Base-by-base conservation (phyloP, 371 early-diverging fungal species). In the Mortierella sp. region DNA sequence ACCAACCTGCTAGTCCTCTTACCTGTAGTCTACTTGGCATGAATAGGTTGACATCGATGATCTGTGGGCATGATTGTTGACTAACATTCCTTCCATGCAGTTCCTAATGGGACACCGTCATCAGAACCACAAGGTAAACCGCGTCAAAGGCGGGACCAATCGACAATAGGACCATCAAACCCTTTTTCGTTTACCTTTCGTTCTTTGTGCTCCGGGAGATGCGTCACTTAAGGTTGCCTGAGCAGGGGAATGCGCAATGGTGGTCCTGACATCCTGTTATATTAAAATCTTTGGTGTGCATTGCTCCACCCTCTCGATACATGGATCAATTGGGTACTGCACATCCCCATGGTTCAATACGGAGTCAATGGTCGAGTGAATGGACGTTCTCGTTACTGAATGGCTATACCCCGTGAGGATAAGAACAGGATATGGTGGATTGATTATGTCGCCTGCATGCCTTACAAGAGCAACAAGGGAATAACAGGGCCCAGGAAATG, bases 41-140 rank as follows among this genome's bases (percentile, higher is more conserved):
- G 29, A 49, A 27, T 27, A 9, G 4, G 17, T 25, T 16, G n/a
- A 34, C 29, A 4, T 27, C 14, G 28, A 12, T 16, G 21, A 25
- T 24, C 25, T 39, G 37, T 39, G 5, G 40, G 48, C 49, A 57
- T 31, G 25, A 24, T 37, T 37, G 39, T 24, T 24, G 27, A 24
- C 49, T 24, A n/a, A 57, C 49, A 57, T 57, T 57, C 58, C 40
- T 57, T 57, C 58, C 40, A 48, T 57, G 58, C 58, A 57, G 58
- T 34, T n/a, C 39, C 29, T 57, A 47, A 47, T 48, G 39, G 49
- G 40, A 48, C 37, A 57, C 17, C 27, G n/a, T 34, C n/a, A 0
- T 1, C 25, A 6, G 48, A 57, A 57, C 58, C 48, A 52, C 39
- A 52, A 22, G 39, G 40, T 34, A 52, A 27, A 21, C 27, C 24